Base-by-base conservation (phyloP, 306 rosid species). In the Lathyrus aphaca region DNA sequence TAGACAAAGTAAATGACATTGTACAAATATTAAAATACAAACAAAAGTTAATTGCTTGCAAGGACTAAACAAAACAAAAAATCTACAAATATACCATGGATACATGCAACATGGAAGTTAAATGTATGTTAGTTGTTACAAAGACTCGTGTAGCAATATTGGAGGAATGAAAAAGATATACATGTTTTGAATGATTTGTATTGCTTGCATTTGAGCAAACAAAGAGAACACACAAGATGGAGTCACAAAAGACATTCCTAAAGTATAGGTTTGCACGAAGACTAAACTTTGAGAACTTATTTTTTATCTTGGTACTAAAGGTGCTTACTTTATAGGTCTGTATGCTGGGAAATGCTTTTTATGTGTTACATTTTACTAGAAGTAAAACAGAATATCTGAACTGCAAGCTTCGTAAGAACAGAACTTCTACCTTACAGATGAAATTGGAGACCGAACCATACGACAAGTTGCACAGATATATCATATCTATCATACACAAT, bases 1-100 rank as follows among this genome's bases (percentile, higher is more conserved):
- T 18, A 15, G 59, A 66, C 14, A 19, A 68, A 54, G 45, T 49
- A 45, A 71, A 74, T 51, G 46, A 55, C 77, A 61, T 74, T 45
- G 61, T 61, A 64, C 12, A 67, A 77, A 69, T 53, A 68, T 62
- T 38, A 51, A 71, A 71, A 38, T 39, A 68, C 53, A 13, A 27
- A 27, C 19, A 64, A 44, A 74, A 46, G 45, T 13, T 40, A 37
- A 68, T 63, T 57, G 7, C 39, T 11, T 19, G 16, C 3, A 27
- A 45, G 66, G 45, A 42, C 8, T 66, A 54, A 61, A 72, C 27
- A 43, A 66, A 16, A 23, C 27, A 23, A 46, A 6, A 5, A 42
- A n/a, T 45, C 32, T 18, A 50, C 17, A 68, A 38, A 60, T 57
- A 56, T 4, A 39, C 6, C 11, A 23, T n/a, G 50, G 35, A 66